Evolutionary conservation across 495 filamentous ascomycete species (phyloP), one percentile per base, ranked within the genome.

Genomic region (Filosporella fistucella): DNA sequence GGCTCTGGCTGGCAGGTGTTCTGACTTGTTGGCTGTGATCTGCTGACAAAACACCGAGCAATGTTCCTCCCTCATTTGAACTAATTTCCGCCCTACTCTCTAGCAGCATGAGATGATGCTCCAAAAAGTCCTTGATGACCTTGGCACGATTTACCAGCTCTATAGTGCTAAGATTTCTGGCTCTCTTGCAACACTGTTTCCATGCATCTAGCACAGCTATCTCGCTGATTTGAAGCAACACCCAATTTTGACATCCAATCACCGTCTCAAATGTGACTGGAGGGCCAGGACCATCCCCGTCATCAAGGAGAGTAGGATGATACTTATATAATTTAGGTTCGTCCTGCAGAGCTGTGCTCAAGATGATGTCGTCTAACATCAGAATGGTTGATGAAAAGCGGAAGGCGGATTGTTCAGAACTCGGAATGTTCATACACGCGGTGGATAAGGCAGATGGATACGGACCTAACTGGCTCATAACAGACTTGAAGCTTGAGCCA

Each of bases 301-400:
- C 44, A 1, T 21, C 21, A 4, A 76, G 60, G 9, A 77, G 61
- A 26, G 55, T 38, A 2, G 30, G 13, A 37, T 76, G 72, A 50
- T 64, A 68, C 20, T 62, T 49, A 42, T 62, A 58, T 2, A 77
- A 63, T 36, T 60, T 58, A 18, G 75, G 74, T 13, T 59, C 56
- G 22, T 68, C 55, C 30, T 62, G 61, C 23, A 72, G 54, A 9
- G 60, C 29, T 4, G 69, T 75, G 60, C 72, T 72, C 17, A 68
- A 67, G 11, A 80, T 54, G 37, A 73, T 66, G 49, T 78, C 76
- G 47, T 71, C 66, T 12, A 72, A 59, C 12, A 78, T 55, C 22
- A 78, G 55, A 26, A 72, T 59, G 4, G 72, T 58, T 4, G 72
- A 65, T n/a, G 64, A 76, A 58, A 80, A 80, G 13, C 67, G 65